Conservation (phyloP, 2,329 filamentous ascomycete genomes). For the Ceratocystis eucalypticola region DNA sequence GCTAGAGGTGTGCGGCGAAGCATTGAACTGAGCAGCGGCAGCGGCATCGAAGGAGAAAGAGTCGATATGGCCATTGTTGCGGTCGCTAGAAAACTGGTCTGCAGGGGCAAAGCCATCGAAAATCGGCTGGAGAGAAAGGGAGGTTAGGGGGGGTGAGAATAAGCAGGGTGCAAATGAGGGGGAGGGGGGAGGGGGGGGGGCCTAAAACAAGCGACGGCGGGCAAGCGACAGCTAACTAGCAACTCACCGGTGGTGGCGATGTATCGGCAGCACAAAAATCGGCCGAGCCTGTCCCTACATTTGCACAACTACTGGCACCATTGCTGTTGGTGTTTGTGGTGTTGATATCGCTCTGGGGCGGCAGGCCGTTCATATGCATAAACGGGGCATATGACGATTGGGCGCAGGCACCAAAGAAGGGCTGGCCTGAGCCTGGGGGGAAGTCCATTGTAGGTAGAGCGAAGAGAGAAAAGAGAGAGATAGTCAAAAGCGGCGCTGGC, state of each 20-base stretch:
- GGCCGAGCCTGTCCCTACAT: constrained; percentile 37
- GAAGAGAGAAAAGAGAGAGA: neutral
- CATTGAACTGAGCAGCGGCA: neutral
- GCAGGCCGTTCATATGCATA: constrained; percentile 40
- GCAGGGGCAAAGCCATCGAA: constrained; percentile 10
- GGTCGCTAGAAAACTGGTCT: neutral
- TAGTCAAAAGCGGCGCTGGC: neutral
- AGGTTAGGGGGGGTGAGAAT: constrained; percentile 6
- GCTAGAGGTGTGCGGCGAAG: neutral
- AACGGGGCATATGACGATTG: constrained; percentile 41
- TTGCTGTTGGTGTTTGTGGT: neutral
- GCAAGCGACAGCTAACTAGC: neutral
- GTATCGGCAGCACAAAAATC: constrained; percentile 37
- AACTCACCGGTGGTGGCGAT: constrained; percentile 37
- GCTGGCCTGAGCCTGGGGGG: constrained; percentile 26
- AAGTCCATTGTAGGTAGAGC: neutral
- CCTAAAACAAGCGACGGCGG: neutral
- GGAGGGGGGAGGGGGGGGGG: neutral
- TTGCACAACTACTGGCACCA: constrained; percentile 29
- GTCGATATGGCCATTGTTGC: neutral
- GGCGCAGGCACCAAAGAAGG: constrained; percentile 33
- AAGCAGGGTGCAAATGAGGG: neutral
- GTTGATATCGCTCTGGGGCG: constrained; percentile 27
- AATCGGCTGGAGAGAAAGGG: constrained; percentile 10
- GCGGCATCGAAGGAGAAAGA: constrained; percentile 10